Evolutionary conservation across 2,329 filamentous ascomycete genomes (phyloP), one percentile per base, ranked within the genome.

Genomic region (Aureobasidium melanogenum): DNA sequence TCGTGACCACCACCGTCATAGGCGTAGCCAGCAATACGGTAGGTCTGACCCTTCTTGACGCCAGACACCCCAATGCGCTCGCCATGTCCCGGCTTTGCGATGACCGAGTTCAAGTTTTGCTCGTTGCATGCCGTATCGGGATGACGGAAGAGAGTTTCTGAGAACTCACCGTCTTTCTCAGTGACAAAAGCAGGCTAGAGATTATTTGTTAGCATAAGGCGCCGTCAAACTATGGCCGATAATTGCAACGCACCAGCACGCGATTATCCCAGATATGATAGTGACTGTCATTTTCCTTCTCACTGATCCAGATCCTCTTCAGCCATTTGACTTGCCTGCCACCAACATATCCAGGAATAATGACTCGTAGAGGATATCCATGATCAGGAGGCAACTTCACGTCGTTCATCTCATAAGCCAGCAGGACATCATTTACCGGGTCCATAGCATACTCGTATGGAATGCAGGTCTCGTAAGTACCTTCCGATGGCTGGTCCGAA

Each of bases 361-460:
- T 66, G 5, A 76, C 32, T n/a, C 76, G 70, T 1, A 78, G 63
- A 1, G 75, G 76, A 64, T 74, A 77, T 4, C 76, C 76, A 66
- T 78, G 76, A 55, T 77, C 75, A 9, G 75, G 72, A 30, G 74
- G 74, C 6, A 78, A 60, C 0, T 69, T 71, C 5, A 67, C 60
- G 61, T 74, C 70, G 57, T 78, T 77, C 75, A 77, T 77, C 62
- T 77, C 71, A 66, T 84, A 88, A 0, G 86, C 85, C 10, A 82
- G 70, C 1, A 82, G 68, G 14, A 81, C 77, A 65, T 82, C 79
- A 66, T 80, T 79, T 5, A 65, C 66, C 0, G 72, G 66, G 66
- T 80, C 75, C 73, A 81, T 77, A 6, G 72, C 77, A 63, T 80
- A 79, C n/a, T 75, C 72, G 3, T 82, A 71, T 0, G 78, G 76